phyloP scores from a whole-genome alignment of 371 early-diverging fungal species.

The Phascolomyces articulosus region DNA sequence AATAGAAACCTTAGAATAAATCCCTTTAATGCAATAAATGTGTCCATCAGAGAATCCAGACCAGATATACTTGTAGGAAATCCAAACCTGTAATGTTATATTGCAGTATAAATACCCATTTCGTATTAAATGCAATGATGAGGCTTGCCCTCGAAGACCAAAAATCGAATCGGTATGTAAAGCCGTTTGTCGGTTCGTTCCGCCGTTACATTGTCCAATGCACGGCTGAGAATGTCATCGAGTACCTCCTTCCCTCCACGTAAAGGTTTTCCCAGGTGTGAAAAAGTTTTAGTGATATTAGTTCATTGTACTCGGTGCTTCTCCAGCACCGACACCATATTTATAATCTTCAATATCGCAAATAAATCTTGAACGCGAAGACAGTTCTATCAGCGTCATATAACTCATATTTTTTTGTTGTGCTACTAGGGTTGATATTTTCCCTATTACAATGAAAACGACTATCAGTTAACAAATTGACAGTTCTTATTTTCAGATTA shows the following conservation, averaged over 20 bases:
- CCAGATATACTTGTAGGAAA: neutral
- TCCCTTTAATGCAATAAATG: neutral
- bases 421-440: too few relatives aligned
- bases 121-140: neutral
- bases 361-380: too few relatives aligned
- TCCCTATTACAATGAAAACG: too few relatives aligned
- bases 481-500: neutral
- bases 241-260: too few relatives aligned
- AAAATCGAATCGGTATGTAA: too few relatives aligned
- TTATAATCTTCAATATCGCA: too few relatives aligned
- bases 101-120: neutral
- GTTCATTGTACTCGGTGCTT: neutral
- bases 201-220: too few relatives aligned
- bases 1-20: neutral
- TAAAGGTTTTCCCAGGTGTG: too few relatives aligned
- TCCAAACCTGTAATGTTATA: neutral
- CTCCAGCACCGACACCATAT: neutral
- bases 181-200: neutral
- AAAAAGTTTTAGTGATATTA: slow-evolving; percentile 1
- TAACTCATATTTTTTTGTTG: too few relatives aligned
- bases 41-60: neutral
- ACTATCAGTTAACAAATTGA: too few relatives aligned
- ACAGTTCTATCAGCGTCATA: too few relatives aligned
- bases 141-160: neutral
- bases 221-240: too few relatives aligned